Conservation (phyloP, 164 flowering plant genomes). For the Nymphaea thermarum region DNA sequence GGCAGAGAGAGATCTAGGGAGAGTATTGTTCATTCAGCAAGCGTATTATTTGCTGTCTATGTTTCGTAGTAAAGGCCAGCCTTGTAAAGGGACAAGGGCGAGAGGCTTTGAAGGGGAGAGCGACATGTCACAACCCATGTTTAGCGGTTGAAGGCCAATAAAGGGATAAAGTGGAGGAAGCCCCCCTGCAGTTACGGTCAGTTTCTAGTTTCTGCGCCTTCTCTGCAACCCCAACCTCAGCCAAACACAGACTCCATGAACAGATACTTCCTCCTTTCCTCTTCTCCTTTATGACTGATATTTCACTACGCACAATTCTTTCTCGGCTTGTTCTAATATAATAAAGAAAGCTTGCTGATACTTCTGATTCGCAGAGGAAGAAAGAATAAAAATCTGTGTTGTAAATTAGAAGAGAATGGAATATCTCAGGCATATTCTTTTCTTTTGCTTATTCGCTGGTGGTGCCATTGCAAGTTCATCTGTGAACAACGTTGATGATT, state of each 20-base stretch:
- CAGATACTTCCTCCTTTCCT: neutral
- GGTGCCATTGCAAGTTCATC: neutral
- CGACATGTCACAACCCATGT: neutral
- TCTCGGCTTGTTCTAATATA: no score
- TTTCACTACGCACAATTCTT: no score
- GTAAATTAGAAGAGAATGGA: no score
- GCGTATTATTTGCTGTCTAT: no score
- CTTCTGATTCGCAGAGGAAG: no score
- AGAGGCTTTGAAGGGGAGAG: neutral
- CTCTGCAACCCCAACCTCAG: neutral
- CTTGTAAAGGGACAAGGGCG: neutral
- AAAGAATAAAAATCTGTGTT: no score
- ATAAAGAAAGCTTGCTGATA: no score
- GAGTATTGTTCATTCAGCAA: no score
- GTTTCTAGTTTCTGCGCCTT: neutral
- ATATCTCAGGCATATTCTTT: neutral
- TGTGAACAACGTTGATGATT: neutral
- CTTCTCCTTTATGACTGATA: neutral
- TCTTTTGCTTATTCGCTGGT: neutral
- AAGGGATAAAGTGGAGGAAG: neutral
- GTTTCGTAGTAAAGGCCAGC: neutral
- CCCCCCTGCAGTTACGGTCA: neutral
- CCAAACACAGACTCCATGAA: neutral
- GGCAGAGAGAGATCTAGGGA: no score
- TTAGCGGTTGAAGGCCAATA: neutral